Evolutionary conservation across 2,329 filamentous ascomycete species (phyloP), one percentile per base, ranked within the genome.

Genomic region (Didymella exigua): DNA sequence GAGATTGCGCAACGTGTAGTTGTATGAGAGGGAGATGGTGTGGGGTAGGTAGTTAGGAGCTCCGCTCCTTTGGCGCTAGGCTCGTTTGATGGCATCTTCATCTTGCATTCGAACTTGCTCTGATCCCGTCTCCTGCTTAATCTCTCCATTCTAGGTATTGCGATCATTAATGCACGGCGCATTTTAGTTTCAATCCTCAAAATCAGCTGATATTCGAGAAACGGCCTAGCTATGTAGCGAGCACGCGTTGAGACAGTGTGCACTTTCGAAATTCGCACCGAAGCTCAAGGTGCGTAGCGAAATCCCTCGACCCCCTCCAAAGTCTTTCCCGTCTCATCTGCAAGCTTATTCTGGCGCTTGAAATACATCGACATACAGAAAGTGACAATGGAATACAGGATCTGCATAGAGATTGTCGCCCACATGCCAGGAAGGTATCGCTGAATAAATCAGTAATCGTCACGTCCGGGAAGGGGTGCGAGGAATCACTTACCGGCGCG

Each of bases 391-490:
- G 62, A 63, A 18, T 65, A 70, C 18, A 68, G 10, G 3, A 67
- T 29, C 45, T 68, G 66, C 63, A 70, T 67, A 2, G 56, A 31
- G 26, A 70, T 68, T 6, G 67, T 68, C 3, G 67, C 64, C 66
- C 66, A 70, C 65, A 69, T 68, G 0, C 67, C 63, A 16, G 67
- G 66, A 16, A 68, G 45, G 49, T 69, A 68, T 56, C 59, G 51
- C 63, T 69, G 29, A 2, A 30, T 2, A 13, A 5, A 21, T 54
- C n/a, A 44, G 21, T 24, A 14, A 9, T 24, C 13, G 14, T 5
- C 10, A 16, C 9, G 16, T 0, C 6, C 13, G 4, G 14, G 11
- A 13, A 16, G 19, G 9, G 4, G 6, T 23, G n/a, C 2, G n/a
- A 1, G 3, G 23, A 14, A 5, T 13, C 18, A 62, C 63, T 51